Evolutionary conservation across 2,329 filamentous ascomycete species (phyloP).

Genomic region (Fusarium pseudograminearum): DNA sequence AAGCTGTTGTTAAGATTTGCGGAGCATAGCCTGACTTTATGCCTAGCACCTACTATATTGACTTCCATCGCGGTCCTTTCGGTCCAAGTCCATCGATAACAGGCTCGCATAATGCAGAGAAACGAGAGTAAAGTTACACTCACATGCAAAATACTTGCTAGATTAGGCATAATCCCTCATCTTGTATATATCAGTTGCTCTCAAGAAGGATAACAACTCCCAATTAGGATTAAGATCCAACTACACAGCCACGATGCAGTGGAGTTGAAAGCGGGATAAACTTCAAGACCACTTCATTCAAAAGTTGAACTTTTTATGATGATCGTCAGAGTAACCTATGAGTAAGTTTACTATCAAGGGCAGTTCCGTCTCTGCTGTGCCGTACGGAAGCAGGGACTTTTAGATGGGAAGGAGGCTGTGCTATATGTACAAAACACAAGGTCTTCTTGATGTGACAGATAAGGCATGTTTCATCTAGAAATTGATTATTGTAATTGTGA

Average conservation of each 20-base stretch:
- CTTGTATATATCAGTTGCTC: not conserved
- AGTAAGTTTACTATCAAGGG: conserved; percentile 6
- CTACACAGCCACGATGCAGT: conserved; percentile 34
- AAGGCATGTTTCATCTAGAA: not conserved
- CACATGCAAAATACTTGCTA: not conserved
- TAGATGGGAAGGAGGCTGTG: conserved; percentile 24
- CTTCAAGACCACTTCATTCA: not conserved
- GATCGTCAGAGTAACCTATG: not conserved
- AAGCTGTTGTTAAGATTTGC: not conserved
- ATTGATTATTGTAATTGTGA: conserved; percentile 5
- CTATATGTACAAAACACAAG: not conserved
- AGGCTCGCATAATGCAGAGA: not conserved
- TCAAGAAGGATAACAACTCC: conserved; percentile 1
- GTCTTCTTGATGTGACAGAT: not conserved
- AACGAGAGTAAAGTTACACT: not conserved
- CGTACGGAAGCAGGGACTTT: conserved; percentile 24
- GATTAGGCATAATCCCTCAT: conserved; percentile 4
- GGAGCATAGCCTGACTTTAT: conserved; percentile 2
- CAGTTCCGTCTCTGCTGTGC: conserved; percentile 23
- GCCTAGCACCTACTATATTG: not conserved
- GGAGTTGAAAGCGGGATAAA: conserved; percentile 22
- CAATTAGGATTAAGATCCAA: conserved; percentile 16
- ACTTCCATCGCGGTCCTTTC: not conserved
- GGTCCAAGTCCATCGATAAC: not conserved
- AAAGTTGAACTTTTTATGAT: not conserved